Conservation (phyloP, 2,329 filamentous ascomycete species). For the Dryadomyces quercus-mongolicae region DNA sequence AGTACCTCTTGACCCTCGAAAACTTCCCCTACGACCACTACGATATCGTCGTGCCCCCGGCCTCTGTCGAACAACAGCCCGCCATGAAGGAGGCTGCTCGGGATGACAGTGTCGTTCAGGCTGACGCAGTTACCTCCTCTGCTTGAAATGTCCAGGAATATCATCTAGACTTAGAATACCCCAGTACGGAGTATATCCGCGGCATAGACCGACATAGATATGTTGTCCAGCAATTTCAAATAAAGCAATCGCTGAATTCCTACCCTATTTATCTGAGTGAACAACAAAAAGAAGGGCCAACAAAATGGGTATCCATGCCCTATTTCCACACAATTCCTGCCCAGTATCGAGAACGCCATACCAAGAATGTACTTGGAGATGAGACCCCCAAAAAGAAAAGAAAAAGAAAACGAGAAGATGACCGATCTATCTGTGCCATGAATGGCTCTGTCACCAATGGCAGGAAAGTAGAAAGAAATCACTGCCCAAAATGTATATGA, state of each 20-base stretch:
- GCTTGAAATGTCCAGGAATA: no score
- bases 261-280: no score
- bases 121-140: neutral
- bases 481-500: neutral
- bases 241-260: no score
- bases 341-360: no score
- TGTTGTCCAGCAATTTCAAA: neutral
- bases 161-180: neutral
- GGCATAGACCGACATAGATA: neutral
- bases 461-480: neutral
- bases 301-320: no score
- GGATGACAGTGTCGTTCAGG: conserved; percentile 12
- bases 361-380: no score
- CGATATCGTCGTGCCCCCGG: conserved; percentile 38
- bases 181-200: no score
- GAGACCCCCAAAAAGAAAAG: neutral
- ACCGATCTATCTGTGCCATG: neutral
- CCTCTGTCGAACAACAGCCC: conserved; percentile 28
- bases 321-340: no score
- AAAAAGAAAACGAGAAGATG: neutral
- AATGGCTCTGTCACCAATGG: neutral
- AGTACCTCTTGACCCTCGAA: conserved; percentile 37
- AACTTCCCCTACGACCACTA: conserved; percentile 48
- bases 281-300: no score
- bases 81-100: conserved; percentile 27